These are phyloP conservation scores for Blastocystis sp. DNA, from an alignment of 352 stramenopile genomes.

Conservation along the genomic window DNA sequence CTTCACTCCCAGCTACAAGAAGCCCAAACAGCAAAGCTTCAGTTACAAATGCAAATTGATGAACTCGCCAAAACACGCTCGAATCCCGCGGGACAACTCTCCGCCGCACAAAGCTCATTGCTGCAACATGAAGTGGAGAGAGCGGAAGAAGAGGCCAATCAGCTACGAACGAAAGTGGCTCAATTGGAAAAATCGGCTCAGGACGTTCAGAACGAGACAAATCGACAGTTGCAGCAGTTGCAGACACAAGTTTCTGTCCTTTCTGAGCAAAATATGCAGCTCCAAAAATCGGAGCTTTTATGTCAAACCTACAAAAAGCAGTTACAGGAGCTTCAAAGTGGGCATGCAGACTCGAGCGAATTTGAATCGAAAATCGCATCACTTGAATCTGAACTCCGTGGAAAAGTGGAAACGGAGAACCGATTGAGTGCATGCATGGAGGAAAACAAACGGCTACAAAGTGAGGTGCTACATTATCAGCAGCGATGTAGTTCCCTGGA, in stretches of 20 bases:
- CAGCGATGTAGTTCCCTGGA: neutral
- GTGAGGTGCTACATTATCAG: neutral
- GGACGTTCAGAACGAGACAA: neutral
- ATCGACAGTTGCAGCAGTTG: neutral
- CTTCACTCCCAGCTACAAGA: neutral
- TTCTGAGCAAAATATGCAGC: neutral
- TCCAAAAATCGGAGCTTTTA: conserved; percentile 3
- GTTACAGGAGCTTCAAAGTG: neutral
- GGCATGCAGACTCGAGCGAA: neutral
- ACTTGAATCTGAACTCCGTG: neutral
- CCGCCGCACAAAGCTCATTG: neutral
- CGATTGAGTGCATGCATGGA: neutral
- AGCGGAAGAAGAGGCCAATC: neutral
- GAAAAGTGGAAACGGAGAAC: neutral
- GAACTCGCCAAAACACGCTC: neutral
- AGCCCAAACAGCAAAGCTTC: neutral
- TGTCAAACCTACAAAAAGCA: neutral
- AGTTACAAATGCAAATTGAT: neutral
- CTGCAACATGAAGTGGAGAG: conserved; percentile 7
- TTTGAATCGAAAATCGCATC: neutral
- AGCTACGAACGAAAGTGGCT: neutral
- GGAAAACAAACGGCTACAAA: neutral
- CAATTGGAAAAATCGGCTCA: neutral
- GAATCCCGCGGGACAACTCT: neutral
- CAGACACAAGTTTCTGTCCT: neutral